phyloP scores from a whole-genome alignment of 2,329 filamentous ascomycete species.

The Pestalotiopsis sp. region DNA sequence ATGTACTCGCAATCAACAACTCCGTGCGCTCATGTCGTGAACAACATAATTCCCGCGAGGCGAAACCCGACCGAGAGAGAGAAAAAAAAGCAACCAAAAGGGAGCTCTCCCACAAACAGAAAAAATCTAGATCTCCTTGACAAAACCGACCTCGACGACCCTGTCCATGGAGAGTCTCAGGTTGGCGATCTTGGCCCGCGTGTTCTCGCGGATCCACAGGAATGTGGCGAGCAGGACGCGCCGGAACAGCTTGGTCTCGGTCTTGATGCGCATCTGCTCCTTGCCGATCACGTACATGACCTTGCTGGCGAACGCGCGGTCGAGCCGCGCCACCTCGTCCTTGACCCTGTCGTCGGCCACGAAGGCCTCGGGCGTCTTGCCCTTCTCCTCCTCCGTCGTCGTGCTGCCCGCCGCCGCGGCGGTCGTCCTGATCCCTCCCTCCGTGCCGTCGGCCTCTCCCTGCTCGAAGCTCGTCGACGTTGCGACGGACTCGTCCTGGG shows the following conservation, averaged over 20 bases:
- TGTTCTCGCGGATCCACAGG: slow-evolving; percentile 68
- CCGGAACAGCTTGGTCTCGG: slow-evolving; percentile 43
- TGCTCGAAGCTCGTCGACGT: slow-evolving; percentile 17
- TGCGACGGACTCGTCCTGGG: slow-evolving; percentile 13
- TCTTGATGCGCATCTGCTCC: slow-evolving; percentile 57
- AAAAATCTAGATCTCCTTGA: slow-evolving; percentile 57
- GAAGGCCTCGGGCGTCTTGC: slow-evolving; percentile 9
- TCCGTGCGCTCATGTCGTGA: background rate
- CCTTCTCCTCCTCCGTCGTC: slow-evolving; percentile 10
- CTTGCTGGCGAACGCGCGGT: slow-evolving; percentile 47
- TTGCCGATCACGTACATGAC: slow-evolving; percentile 63
- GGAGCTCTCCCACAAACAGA: no score
- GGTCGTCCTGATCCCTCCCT: slow-evolving; percentile 13
- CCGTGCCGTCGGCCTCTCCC: background rate
- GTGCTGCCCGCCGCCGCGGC: background rate
- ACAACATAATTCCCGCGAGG: background rate
- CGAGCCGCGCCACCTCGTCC: slow-evolving; percentile 46
- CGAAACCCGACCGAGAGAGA: background rate
- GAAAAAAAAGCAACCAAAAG: background rate
- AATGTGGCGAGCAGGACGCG: slow-evolving; percentile 55
- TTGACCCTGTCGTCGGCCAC: slow-evolving; percentile 25
- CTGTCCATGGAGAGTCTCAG: slow-evolving; percentile 60
- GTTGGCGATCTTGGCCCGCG: slow-evolving; percentile 66
- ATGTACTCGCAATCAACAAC: background rate
- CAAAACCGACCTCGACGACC: slow-evolving; percentile 69